A percentile compares a stretch with the other conserved stretches of the same genome.
phyloP scores from a whole-genome alignment of 2,329 filamentous ascomycete species.

The Ophiostoma sp. region DNA sequence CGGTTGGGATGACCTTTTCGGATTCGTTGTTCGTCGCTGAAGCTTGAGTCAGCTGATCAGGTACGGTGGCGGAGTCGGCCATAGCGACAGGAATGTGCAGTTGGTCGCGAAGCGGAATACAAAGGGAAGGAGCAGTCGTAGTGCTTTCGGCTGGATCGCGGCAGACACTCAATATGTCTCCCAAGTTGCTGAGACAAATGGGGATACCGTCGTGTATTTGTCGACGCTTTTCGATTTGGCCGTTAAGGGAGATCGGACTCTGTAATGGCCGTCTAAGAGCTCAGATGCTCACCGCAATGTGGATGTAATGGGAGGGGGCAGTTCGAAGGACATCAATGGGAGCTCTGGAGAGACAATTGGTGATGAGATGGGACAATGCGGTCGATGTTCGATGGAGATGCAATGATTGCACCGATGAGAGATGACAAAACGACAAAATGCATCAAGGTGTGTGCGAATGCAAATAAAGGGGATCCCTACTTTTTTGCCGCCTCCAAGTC shows the following conservation, averaged over 20 bases:
- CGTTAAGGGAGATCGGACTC: not conserved
- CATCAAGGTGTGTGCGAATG: not conserved
- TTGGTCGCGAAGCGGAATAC: not conserved
- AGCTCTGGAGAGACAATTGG: not conserved
- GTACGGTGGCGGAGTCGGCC: not conserved
- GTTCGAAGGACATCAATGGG: not conserved
- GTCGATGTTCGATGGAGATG: not conserved
- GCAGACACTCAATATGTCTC: not conserved
- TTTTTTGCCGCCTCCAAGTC: constrained; percentile 7
- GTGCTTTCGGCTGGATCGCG: not conserved
- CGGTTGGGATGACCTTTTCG: not conserved
- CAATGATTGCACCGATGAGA: not conserved
- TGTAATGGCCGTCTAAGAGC: not conserved
- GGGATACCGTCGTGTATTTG: not conserved
- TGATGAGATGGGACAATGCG: not conserved
- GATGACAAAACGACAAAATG: not conserved
- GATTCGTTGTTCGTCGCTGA: not conserved
- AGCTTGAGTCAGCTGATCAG: not conserved
- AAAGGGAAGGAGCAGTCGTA: not conserved
- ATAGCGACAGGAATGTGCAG: not conserved
- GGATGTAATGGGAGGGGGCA: not conserved
- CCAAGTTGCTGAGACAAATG: not conserved
- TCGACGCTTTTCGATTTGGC: not conserved
- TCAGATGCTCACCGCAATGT: not conserved
- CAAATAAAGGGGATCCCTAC: not conserved